Conservation (phyloP, 2,329 filamentous ascomycete genomes). For the Trichoderma hamatum region DNA sequence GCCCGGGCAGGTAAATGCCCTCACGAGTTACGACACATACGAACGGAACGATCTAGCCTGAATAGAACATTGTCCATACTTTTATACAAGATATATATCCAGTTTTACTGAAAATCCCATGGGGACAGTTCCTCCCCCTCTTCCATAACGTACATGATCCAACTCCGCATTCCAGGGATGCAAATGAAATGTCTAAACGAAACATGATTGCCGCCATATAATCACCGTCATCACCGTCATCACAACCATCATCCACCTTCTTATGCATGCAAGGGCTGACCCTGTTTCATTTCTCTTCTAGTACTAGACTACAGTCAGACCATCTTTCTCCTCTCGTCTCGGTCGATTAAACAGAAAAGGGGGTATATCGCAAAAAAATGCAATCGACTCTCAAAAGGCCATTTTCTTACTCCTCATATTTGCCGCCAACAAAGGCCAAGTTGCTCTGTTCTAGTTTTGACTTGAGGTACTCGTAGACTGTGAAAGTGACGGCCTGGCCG, state of each 20-base stretch:
- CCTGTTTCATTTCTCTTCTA: slow-evolving; percentile 25
- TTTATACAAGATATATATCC: slow-evolving; percentile 20
- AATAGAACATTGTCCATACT: slow-evolving; percentile 28
- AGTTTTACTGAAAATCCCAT: neutral
- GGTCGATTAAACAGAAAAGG: neutral
- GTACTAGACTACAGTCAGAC: slow-evolving; percentile 24
- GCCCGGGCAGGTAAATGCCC: slow-evolving; percentile 64
- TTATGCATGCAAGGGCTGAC: slow-evolving; percentile 25
- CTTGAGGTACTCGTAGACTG: slow-evolving; percentile 78
- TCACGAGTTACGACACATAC: slow-evolving; percentile 23
- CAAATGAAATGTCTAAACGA: slow-evolving; percentile 14
- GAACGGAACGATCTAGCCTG: slow-evolving; percentile 26
- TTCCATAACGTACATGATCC: slow-evolving; percentile 35
- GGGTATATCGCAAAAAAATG: slow-evolving; percentile 24
- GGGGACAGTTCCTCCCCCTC: neutral
- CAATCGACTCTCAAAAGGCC: neutral
- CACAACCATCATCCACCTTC: neutral
- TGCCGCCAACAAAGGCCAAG: slow-evolving; percentile 60
- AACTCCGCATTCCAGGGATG: slow-evolving; percentile 7
- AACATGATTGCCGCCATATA: neutral
- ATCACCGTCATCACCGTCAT: neutral
- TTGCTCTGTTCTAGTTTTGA: slow-evolving; percentile 70
- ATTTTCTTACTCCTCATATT: slow-evolving; percentile 65
- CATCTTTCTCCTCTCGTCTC: neutral
- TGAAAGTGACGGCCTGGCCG: slow-evolving; percentile 80